These are phyloP conservation scores for Cryoendolithus antarcticus DNA, from an alignment of 2,329 filamentous ascomycete species.

Conservation along the genomic window DNA sequence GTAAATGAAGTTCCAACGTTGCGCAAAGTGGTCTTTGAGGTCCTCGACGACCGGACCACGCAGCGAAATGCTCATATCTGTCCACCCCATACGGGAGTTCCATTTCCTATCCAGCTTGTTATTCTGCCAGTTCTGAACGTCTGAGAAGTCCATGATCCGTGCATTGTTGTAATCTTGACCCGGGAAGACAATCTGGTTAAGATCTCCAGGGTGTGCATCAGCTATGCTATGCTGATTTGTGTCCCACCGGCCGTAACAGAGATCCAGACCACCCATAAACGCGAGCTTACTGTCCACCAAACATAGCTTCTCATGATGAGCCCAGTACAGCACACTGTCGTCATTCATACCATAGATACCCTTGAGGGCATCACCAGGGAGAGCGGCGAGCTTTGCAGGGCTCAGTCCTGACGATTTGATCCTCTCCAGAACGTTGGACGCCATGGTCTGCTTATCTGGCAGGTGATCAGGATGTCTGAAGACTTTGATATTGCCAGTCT, in stretches of 20 bases:
- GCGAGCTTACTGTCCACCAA: slow-evolving; percentile 65
- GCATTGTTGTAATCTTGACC: slow-evolving; percentile 93
- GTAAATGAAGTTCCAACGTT: slow-evolving; percentile 88
- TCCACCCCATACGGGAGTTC: slow-evolving; percentile 84
- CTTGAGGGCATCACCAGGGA: slow-evolving; percentile 62
- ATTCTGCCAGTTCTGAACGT: slow-evolving; percentile 69
- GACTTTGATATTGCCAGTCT: slow-evolving; percentile 76
- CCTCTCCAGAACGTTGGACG: slow-evolving; percentile 43
- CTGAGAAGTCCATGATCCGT: slow-evolving; percentile 65
- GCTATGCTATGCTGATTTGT: slow-evolving; percentile 72
- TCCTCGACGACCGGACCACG: slow-evolving; percentile 64
- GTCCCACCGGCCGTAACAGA: slow-evolving; percentile 81
- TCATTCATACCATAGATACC: slow-evolving; percentile 71
- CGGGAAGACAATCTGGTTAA: slow-evolving; percentile 67
- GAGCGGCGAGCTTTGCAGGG: slow-evolving; percentile 45
- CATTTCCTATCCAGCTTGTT: slow-evolving; percentile 66
- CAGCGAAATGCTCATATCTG: slow-evolving; percentile 68
- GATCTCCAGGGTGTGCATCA: slow-evolving; percentile 66
- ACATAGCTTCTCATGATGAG: slow-evolving; percentile 85
- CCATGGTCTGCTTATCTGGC: slow-evolving; percentile 57
- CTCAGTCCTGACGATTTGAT: slow-evolving; percentile 45
- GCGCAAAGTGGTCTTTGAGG: slow-evolving; percentile 64
- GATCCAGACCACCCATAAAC: slow-evolving; percentile 85
- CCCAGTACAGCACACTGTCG: slow-evolving; percentile 79
- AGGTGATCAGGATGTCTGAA: slow-evolving; percentile 85